These are phyloP conservation scores for Plasmodium ovale DNA, from an alignment of 169 alveolate species.

Conservation along the genomic window DNA sequence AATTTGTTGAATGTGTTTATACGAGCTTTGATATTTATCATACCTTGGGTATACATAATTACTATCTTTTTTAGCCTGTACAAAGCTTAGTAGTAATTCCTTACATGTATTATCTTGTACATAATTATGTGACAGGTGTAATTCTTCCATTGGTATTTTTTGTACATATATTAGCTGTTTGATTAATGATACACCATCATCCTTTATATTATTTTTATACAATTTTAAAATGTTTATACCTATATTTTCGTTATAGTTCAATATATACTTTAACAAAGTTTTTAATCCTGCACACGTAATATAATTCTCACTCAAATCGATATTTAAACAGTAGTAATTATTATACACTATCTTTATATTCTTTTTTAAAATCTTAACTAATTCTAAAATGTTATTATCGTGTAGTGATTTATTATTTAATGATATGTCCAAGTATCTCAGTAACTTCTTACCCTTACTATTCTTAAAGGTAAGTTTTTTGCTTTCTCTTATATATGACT, in stretches of 20 bases:
- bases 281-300: slow-evolving; percentile 67
- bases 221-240: slow-evolving; percentile 60
- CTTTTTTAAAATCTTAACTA: slow-evolving; percentile 59
- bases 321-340: slow-evolving; percentile 47
- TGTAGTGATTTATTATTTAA: slow-evolving; percentile 63
- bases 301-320: slow-evolving; percentile 68
- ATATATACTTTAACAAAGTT: slow-evolving; percentile 31
- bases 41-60: slow-evolving; percentile 68
- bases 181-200: slow-evolving; percentile 65
- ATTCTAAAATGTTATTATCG: slow-evolving; percentile 51
- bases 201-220: slow-evolving; percentile 67
- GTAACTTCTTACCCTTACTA: slow-evolving; percentile 40
- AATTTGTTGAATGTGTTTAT: slow-evolving; percentile 52
- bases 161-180: slow-evolving; percentile 47
- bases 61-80: slow-evolving; percentile 58
- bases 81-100: slow-evolving; percentile 64
- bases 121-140: slow-evolving; percentile 66
- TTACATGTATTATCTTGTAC: slow-evolving; percentile 72
- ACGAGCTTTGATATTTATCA: slow-evolving; percentile 53
- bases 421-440: slow-evolving; percentile 48
- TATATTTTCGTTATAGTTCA: slow-evolving; percentile 45
- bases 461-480: slow-evolving; percentile 57
- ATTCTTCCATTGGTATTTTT: slow-evolving; percentile 74
- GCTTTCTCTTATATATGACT: slow-evolving; percentile 59
- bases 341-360: slow-evolving; percentile 30